Percentiles rank a stretch among this genome's conserved stretches.
Conservation (phyloP, 2,329 filamentous ascomycete genomes). For the Alternaria burnsii region DNA sequence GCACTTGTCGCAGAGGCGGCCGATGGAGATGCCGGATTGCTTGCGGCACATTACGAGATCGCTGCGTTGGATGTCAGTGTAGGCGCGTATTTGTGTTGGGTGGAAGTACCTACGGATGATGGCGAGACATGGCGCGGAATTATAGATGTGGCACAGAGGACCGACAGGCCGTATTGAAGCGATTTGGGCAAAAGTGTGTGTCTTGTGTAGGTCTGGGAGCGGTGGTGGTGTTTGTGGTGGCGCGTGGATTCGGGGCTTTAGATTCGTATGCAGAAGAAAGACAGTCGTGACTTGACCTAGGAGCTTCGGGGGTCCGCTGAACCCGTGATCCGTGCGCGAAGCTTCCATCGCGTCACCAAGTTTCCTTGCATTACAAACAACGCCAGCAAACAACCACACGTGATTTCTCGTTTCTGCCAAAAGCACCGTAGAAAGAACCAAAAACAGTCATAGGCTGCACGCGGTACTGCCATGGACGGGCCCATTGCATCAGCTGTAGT, state of each 20-base stretch:
- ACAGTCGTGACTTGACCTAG: conserved; percentile 1
- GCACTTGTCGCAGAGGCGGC: conserved; percentile 99
- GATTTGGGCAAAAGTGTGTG: not conserved
- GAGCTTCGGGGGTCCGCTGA: conserved; percentile 23
- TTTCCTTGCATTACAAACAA: conserved; percentile 1
- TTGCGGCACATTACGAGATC: conserved; percentile 99
- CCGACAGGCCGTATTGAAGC: not conserved
- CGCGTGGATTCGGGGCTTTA: conserved; percentile 7
- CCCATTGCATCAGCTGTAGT: conserved; percentile 64
- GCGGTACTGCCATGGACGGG: conserved; percentile 43
- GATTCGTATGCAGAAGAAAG: conserved; percentile 24
- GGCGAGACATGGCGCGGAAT: conserved; percentile 76
- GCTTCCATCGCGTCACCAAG: conserved; percentile 27
- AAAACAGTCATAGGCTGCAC: not conserved
- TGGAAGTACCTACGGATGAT: conserved; percentile 77
- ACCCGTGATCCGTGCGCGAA: conserved; percentile 37
- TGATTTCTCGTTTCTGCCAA: not conserved
- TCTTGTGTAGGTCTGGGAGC: not conserved
- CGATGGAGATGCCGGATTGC: conserved; percentile 96
- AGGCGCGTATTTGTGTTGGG: conserved; percentile 6
- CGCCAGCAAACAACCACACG: conserved; percentile 3
- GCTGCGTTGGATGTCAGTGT: conserved; percentile 54
- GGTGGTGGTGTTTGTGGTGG: conserved; percentile 7
- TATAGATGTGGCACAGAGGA: not conserved
- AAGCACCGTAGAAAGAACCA: not conserved